Base-by-base conservation (phyloP, 306 rosid species). In the Gastrolobium villosum region DNA sequence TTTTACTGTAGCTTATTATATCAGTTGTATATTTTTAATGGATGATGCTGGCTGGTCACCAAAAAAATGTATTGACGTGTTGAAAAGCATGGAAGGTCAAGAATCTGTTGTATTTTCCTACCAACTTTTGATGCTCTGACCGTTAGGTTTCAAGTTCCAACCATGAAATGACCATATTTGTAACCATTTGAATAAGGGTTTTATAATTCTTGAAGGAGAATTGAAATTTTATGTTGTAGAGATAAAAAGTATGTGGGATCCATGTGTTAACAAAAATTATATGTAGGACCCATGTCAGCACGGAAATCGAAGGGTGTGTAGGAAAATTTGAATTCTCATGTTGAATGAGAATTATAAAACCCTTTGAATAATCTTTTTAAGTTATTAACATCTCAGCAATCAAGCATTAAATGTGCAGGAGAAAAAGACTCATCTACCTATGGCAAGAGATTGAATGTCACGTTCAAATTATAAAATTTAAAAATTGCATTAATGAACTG, bases 41-140 rank as follows among this genome's bases (percentile, higher is more conserved):
- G 66, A 79, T 65, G 81, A 53, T 70, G 46, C 60, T 64, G 74
- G 65, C 74, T 79, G 79, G 82, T 75, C 77, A 53, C 84, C 83
- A 79, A 75, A 70, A 60, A 7, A 26, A 63, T 78, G 79, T 74
- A 37, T 46, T 73, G 55, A 75, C 28, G 7, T 74, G 44, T 49
- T 34, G 64, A 67, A 32, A 80, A 34, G 76, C 72, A 76, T 60
- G 56, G 48, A 48, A 34, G 70, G 84, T 81, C 83, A 77, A 83
- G 67, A 62, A 76, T 71, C n/a, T 53, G 75, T 79, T 54, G 71
- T 32, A 55, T 61, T 11, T 39, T 49, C 61, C 41, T 68, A 45
- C 73, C 81, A 62, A 61, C 77, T 40, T 78, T 14, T 71, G 77
- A 35, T 44, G 70, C 36, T 65, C 11, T 13, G 34, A 35, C 66